A percentile compares a stretch with the other conserved stretches of the same genome.
These are phyloP conservation scores for Phytophthora rubi DNA, from an alignment of 352 stramenopile genomes.

Conservation along the genomic window DNA sequence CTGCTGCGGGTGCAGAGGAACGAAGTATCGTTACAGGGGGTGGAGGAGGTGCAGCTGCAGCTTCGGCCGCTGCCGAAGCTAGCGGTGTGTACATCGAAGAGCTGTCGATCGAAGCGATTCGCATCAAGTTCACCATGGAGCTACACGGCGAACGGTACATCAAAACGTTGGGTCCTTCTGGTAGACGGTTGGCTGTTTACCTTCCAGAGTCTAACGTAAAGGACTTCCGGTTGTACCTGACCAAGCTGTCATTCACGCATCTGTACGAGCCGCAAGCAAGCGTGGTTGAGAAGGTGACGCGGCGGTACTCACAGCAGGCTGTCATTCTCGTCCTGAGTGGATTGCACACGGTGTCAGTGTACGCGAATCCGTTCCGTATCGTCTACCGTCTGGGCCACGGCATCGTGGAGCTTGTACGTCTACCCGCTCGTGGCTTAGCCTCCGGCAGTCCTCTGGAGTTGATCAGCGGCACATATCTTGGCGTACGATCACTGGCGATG, in stretches of 20 bases:
- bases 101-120: constrained; percentile 83
- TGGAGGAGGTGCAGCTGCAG: constrained; percentile 14
- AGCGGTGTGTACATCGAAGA: constrained; percentile 89
- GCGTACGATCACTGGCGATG: constrained; percentile 86
- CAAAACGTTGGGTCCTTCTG: constrained; percentile 81
- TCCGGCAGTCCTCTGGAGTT: constrained; percentile 86
- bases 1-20: constrained; percentile 29
- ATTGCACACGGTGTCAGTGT: constrained; percentile 87
- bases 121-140: constrained; percentile 89
- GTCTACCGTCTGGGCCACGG: constrained; percentile 86
- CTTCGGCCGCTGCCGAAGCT: constrained; percentile 36
- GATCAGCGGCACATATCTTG: constrained; percentile 83
- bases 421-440: constrained; percentile 78
- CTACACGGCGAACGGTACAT: constrained; percentile 85
- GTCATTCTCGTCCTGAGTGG: constrained; percentile 86
- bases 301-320: constrained; percentile 85
- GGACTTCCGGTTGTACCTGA: constrained; percentile 86
- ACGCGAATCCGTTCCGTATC: constrained; percentile 89
- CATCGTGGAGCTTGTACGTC: constrained; percentile 78
- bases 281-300: constrained; percentile 79
- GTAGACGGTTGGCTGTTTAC: constrained; percentile 77
- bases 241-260: constrained; percentile 82
- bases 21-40: constrained; percentile 31
- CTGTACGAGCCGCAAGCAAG: constrained; percentile 81
- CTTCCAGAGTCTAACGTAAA: constrained; percentile 91